Evolutionary conservation across 306 rosid species (phyloP), one percentile per base, ranked within the genome.

Genomic region (Spatholobus suberectus): DNA sequence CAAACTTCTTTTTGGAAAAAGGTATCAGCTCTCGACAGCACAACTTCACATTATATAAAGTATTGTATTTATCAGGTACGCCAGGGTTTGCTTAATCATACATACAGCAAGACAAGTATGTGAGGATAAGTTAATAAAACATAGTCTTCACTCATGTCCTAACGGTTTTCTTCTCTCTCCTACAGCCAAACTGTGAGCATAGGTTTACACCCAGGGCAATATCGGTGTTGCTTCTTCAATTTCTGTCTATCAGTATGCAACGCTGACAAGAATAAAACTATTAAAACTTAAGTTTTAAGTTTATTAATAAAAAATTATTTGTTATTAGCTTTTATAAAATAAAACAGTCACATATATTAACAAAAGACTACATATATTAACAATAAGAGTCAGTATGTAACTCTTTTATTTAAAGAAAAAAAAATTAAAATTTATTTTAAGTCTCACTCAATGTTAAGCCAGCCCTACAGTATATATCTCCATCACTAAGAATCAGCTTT

Each of bases 181-280:
- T 61, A 29, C 6, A 2, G 40, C 35, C 37, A 6, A 63, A 32
- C 38, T 35, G 73, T 49, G 75, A 62, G 79, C 43, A 63, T 8
- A 65, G 80, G 76, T 41, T 73, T 78, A 71, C 80, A 62, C 76
- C 21, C 0, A 52, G 78, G 70, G 69, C 68, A 61, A 78, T 26
- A 24, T 54, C 58, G 17, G 5, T 1, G 29, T 24, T 18, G 29
- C 67, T 52, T 44, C 49, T 35, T 61, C 34, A 29, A 46, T 29
- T 63, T 34, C 12, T 21, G 37, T 47, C 26, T 44, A 44, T 46
- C 26, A 6, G 32, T 29, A n/a, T n/a, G n/a, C n/a, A n/a, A n/a
- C n/a, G n/a, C n/a, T n/a, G n/a, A n/a, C n/a, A n/a, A n/a, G n/a
- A n/a, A n/a, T n/a, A n/a, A n/a, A n/a, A n/a, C n/a, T n/a, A n/a